Evolutionary conservation across 768 basidiomycete genomes (phyloP).

Genomic region (Suillus plorans): DNA sequence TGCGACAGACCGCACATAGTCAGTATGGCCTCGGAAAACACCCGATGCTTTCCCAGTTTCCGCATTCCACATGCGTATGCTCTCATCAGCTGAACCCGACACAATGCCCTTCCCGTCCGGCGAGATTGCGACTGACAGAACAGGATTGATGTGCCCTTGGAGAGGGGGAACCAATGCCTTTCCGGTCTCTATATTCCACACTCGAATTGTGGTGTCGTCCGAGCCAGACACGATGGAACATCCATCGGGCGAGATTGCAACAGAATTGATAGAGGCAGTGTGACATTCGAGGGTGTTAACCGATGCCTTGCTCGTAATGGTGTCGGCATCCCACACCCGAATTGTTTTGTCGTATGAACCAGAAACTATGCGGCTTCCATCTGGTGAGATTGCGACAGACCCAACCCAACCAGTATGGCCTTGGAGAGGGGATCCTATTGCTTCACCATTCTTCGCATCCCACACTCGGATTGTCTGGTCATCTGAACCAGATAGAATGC

Average conservation of each 20-base stretch:
- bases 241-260: neutral
- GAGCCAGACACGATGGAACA: neutral
- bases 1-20: neutral
- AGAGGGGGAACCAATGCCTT: neutral
- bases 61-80: neutral
- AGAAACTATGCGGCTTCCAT: neutral
- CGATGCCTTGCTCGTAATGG: neutral
- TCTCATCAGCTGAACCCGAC: neutral
- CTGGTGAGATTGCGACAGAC: neutral
- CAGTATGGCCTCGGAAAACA: neutral
- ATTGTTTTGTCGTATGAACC: neutral
- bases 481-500: no score
- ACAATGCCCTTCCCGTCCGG: neutral
- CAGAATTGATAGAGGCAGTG: neutral
- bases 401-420: accelerated
- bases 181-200: neutral
- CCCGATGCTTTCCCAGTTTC: neutral
- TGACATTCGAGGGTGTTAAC: neutral
- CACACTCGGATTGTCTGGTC: no score
- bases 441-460: no score
- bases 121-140: neutral
- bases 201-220: neutral
- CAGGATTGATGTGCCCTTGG: neutral
- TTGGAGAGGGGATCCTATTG: neutral
- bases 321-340: neutral